Base-by-base conservation (phyloP, 2,329 filamentous ascomycete species). In the Microsporum ferrugineum region DNA sequence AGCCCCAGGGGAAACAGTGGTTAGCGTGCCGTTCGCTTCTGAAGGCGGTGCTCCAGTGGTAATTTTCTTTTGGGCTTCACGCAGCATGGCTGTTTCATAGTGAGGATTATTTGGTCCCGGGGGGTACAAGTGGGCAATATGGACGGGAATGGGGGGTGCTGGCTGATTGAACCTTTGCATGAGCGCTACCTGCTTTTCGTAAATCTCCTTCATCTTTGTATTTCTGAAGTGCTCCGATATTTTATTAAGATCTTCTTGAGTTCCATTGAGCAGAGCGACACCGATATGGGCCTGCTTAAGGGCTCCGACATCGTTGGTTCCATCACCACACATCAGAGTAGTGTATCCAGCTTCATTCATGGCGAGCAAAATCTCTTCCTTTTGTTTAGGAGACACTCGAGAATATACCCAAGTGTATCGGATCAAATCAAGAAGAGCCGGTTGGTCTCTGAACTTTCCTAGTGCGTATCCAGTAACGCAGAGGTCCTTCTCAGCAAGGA, bases 241-340 rank as follows among this genome's bases (percentile, higher is more conserved):
- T 72, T 87, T 91, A 61, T 86, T 87, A 60, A 99, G 82, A 72
- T 97, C 94, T 27, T 97, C 89, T 66, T 86, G 87, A 1, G 91
- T 95, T 65, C 94, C 94, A 75, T 99, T 99, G 67, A 99, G 84
- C 57, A 99, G 84, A 27, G 94, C 94, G 65, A 99, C 89, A 75
- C 94, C 94, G 65, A 99, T 91, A 71, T 99, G 94, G 45, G 94
- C 94, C 77, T 99, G 94, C 80, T 99, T 99, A 70, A 99, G 79
- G 51, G 94, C 94, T 66, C 94, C 94, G 60, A 99, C 94, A 71
- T 99, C 94, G 74, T 99, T 99, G 60, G 94, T 99, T 65, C 94
- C 94, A 70, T 99, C 94, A 75, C 94, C 94, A 68, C 91, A 95
- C 94, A 99, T 99, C 64, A 99, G 83, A 34, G 94, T 99, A 63